Evolutionary conservation across 2,329 filamentous ascomycete species (phyloP), one percentile per base, ranked within the genome.

Genomic region (Pseudogymnoascus sp.): DNA sequence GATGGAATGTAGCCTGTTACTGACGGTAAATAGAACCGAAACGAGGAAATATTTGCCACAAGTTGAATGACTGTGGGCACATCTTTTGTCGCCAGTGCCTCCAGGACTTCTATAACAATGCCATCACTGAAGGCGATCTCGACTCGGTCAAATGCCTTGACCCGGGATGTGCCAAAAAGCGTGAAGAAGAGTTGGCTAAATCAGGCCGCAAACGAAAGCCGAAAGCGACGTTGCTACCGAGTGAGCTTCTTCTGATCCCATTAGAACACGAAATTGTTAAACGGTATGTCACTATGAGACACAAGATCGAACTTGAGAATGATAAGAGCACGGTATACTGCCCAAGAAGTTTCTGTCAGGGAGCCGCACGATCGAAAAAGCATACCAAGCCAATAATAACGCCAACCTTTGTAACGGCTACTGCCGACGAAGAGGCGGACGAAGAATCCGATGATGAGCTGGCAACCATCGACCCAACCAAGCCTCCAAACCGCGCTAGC

Each of bases 271-370:
- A 89, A 14, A 82, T 82, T 35, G 91, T 97, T 1, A 87, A 90
- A 71, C 88, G 94, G 63, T 99, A 95, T 73, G 90, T 96, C 4
- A 86, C 86, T 38, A 81, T 97, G 65, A 97, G 94, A 77, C 90
- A 96, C 71, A 97, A 97, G 77, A 90, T 89, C 67, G 89, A 91
- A 73, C 84, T 97, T 2, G 94, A 97, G 74, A 87, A 91, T 0
- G 92, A 97, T 75, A 95, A 92, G 71, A 88, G 87, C 64, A 97
- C 92, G 0, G 83, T 97, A 35, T 97, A 96, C 74, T 99, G 94
- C 71, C 94, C 94, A 0, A 85, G 94, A 7, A 82, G 86, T 63
- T 97, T 92, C 91, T 99, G 94, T 73, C 90, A 94, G 74, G 92
- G 91, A 5, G 90, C 92, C 2, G 92, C 92, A 25, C 84, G 85